phyloP scores from a whole-genome alignment of 2,329 filamentous ascomycete species.

The Fusarium sp. region DNA sequence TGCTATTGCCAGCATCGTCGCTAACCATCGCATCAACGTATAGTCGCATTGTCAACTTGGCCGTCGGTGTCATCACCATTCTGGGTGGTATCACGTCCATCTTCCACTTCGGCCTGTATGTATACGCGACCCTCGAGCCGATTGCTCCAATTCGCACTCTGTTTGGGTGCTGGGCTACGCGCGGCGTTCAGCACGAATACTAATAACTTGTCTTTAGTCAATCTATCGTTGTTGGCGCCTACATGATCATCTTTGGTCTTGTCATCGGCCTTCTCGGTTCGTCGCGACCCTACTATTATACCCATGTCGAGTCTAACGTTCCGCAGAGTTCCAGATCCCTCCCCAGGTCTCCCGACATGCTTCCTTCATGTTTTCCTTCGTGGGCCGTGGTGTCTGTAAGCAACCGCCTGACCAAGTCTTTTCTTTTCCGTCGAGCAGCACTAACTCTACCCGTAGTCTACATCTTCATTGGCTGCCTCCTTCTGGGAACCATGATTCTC shows the following conservation, averaged over 20 bases:
- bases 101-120: conserved; percentile 69
- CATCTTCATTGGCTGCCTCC: conserved; percentile 89
- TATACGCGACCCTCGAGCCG: conserved; percentile 33
- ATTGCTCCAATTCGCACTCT: conserved; percentile 1
- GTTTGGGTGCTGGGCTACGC: neutral
- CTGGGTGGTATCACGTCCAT: conserved; percentile 82
- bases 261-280: conserved; percentile 73
- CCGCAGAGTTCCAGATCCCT: conserved; percentile 88
- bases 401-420: conserved; percentile 36
- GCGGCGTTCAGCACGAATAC: conserved; percentile 3
- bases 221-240: conserved; percentile 79
- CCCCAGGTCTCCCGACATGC: conserved; percentile 93
- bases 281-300: conserved; percentile 18
- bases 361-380: conserved; percentile 97
- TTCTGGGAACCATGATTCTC: conserved; percentile 73
- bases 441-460: conserved; percentile 72
- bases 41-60: conserved; percentile 95
- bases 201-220: conserved; percentile 37
- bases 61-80: conserved; percentile 84
- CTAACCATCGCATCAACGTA: conserved; percentile 48
- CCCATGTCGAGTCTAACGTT: conserved; percentile 34
- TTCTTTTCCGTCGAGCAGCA: rapidly evolving
- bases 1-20: conserved; percentile 30
- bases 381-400: conserved; percentile 94
- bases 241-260: conserved; percentile 90